Evolutionary conservation across 305 asterid genomes (phyloP), one percentile per base, ranked within the genome.

Genomic region (Fraxinus albicans): DNA sequence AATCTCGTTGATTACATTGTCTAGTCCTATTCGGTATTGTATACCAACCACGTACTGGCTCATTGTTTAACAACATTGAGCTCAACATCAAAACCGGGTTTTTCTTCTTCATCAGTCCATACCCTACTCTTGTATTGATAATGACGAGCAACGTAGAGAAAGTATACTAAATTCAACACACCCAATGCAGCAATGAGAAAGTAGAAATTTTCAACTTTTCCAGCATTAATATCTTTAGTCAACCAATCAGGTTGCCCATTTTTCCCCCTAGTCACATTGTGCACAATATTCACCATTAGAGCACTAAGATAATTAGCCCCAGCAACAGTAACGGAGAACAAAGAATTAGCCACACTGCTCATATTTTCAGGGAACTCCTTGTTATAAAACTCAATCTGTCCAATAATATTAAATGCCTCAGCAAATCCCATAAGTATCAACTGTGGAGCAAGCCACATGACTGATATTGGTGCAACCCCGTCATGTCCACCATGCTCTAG

Each of bases 371-470:
- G 99, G 23, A 94, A 94, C 85, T 96, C 99, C 83, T 89, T 93
- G 81, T 94, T 92, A 67, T 90, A 94, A n/a, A 96, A 91, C 86
- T 96, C 98, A 2, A 94, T 91, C 65, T 96, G 99, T 0, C 97
- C 99, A 7, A 96, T 87, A 0, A 91, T 90, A 33, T 91, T 93
- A n/a, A 94, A 93, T 3, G 98, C 99, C 80, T 94, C 98, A 0
- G 96, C 91, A 9, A 96, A 93, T 4, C 99, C 99, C 98, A 96
- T 94, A 21, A 96, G 88, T 4, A 96, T 89, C 31, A 96, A 82
- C 60, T 96, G 99, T 0, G 99, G 99, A 53, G 98, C 94, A 8
- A 96, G 87, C 97, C 98, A 94, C 76, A 96, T 79, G 0, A 94
- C 98, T 1, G 95, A 76, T 1, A 94, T 3, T 0, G 98, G 97